Base-by-base conservation (phyloP, 345 rosid genomes). In the Lepidium africanum region DNA sequence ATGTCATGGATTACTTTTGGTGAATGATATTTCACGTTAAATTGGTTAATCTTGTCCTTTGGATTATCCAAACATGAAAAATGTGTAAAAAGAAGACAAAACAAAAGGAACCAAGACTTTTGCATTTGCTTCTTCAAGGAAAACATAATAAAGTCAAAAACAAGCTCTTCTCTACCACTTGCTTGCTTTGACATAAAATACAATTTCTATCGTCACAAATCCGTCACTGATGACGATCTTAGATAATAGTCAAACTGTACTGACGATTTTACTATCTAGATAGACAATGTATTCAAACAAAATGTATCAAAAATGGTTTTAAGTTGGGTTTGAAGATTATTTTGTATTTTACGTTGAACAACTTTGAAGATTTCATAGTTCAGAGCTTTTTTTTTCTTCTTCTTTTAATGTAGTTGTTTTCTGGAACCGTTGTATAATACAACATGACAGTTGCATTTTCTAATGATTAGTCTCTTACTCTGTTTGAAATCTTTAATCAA, bases 211-310 rank as follows among this genome's bases (percentile, higher is more conserved):
- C 50, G 55, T 42, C 72, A 59, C 15, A 39, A 41, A 14, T 52
- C 1, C 64, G 13, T 74, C 78, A 74, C 33, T 74, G 47, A 19
- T 74, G 70, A 74, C 73, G 65, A 36, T 8, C 23, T 56, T 15
- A 5, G 5, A 70, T 6, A 40, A 50, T 38, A 32, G 39, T 70
- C 2, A 2, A 35, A 17, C 39, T 8, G 23, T 27, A 52, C 14
- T 37, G 40, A 13, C 16, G 33, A 14, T 57, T 11, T 59, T 47
- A 25, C n/a, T 15, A 38, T 59, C 15, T 48, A 48, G 66, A 38
- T 48, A 30, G 17, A 42, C 35, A 17, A 55, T 25, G 27, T 25
- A 25, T 25, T 25, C 27, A 25, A 25, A 25, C 27, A 25, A n/a
- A n/a, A 25, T 32, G 14, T 27, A 39, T 17, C 33, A 30, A 30